Percentiles rank a stretch among this genome's conserved stretches.
Evolutionary conservation across 169 alveolate species (phyloP).

Genomic region (Neospora caninum): DNA sequence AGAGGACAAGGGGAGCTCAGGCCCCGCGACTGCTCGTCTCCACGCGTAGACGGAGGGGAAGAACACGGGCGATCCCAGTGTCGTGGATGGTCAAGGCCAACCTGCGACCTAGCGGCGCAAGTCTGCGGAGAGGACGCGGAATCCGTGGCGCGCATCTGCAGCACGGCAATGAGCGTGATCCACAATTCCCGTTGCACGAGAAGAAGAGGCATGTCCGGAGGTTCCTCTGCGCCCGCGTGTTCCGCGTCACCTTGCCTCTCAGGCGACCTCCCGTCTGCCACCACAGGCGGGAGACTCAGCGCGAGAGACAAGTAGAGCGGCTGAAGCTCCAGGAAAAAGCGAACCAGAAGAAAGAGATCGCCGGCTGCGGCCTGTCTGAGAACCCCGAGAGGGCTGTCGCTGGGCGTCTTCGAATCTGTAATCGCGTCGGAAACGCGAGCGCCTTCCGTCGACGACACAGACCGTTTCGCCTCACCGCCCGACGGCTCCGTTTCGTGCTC

Average conservation of each 20-base stretch:
- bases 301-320: too few species aligned
- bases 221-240: background rate
- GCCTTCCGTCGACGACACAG: background rate
- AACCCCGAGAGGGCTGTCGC: too few species aligned
- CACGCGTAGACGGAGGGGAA: background rate
- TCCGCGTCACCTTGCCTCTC: background rate
- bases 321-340: background rate
- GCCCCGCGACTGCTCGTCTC: background rate
- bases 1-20: too few species aligned
- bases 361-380: background rate
- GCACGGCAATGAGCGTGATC: background rate
- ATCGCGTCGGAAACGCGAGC: too few species aligned
- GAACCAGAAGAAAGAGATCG: background rate
- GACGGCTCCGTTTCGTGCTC: too few species aligned
- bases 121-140: background rate
- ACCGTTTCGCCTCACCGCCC: background rate
- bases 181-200: background rate
- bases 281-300: too few species aligned
- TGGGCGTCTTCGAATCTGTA: too few species aligned
- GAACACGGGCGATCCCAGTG: too few species aligned
- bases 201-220: background rate
- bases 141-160: background rate
- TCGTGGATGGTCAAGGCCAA: background rate
- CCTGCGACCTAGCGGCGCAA: background rate
- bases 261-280: too few species aligned